Conservation (phyloP, 2,329 filamentous ascomycete genomes). For the Trichoderma harzianum region DNA sequence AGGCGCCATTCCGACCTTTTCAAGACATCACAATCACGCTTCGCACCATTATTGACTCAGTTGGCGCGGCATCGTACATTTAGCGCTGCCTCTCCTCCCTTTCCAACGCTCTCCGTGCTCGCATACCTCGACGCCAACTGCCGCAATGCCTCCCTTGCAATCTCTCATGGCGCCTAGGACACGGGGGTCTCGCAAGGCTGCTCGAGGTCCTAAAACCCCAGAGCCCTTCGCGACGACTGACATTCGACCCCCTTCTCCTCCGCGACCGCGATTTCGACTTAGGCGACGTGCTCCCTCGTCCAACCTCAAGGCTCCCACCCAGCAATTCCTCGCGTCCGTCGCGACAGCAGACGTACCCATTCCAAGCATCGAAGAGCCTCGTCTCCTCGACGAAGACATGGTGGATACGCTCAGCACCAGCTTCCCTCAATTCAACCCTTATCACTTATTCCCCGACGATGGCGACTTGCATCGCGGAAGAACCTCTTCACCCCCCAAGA, state of each 20-base stretch:
- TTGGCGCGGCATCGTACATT: not conserved
- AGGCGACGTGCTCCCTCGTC: conserved; percentile 54
- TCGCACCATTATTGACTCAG: conserved; percentile 2
- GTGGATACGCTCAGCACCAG: conserved; percentile 33
- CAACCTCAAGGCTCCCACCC: conserved; percentile 54
- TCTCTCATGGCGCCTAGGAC: conserved; percentile 44
- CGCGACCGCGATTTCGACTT: conserved; percentile 52
- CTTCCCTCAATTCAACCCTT: conserved; percentile 36
- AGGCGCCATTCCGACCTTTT: conserved; percentile 5
- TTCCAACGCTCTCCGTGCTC: not conserved
- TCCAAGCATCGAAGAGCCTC: conserved; percentile 60
- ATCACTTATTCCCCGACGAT: conserved; percentile 27
- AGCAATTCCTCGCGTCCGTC: conserved; percentile 65
- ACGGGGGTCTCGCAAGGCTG: conserved; percentile 40
- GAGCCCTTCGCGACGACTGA: conserved; percentile 43
- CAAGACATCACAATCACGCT: conserved; percentile 17
- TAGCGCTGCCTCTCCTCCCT: not conserved
- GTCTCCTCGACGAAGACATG: conserved; percentile 45
- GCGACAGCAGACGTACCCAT: conserved; percentile 62
- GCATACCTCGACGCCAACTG: conserved; percentile 24
- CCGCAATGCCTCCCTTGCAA: conserved; percentile 46
- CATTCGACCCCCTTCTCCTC: conserved; percentile 46
- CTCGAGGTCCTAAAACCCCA: conserved; percentile 46
- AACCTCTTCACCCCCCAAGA: conserved; percentile 56
- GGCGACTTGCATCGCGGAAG: conserved; percentile 37